Conservation (phyloP, 495 filamentous ascomycete genomes). For the Hyphodiscus hymeniophilus region DNA sequence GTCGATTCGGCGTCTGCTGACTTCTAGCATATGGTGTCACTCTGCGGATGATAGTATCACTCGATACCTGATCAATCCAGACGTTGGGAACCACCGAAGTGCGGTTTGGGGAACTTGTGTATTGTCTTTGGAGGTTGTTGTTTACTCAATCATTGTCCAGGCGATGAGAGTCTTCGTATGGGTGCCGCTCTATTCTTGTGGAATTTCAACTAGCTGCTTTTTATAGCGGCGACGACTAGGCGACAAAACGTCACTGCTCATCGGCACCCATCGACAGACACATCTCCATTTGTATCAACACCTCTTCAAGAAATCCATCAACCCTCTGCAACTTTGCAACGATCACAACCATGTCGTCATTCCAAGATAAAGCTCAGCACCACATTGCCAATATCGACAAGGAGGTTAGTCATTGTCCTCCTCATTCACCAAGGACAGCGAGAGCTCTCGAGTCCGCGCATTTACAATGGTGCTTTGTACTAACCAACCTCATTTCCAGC, state of each 20-base stretch:
- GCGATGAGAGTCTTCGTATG: neutral
- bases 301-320: neutral
- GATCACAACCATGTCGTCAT: conserved; percentile 47
- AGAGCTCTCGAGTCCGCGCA: neutral
- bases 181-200: neutral
- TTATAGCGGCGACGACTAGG: no score
- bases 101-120: no score
- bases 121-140: neutral
- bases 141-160: neutral
- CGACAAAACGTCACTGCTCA: neutral
- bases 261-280: neutral
- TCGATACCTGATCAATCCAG: conserved; percentile 3
- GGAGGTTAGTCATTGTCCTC: conserved; percentile 71
- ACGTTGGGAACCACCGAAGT: neutral
- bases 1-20: no score
- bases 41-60: conserved; percentile 1
- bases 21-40: conserved; percentile 3
- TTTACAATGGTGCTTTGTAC: neutral
- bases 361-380: conserved; percentile 88
- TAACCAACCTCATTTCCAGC: conserved; percentile 38
- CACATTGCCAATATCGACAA: conserved; percentile 90
- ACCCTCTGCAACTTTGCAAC: neutral
- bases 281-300: neutral
- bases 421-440: neutral
- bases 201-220: no score